phyloP scores from a whole-genome alignment of 257 asterid genomes.

The Solanum okadae region DNA sequence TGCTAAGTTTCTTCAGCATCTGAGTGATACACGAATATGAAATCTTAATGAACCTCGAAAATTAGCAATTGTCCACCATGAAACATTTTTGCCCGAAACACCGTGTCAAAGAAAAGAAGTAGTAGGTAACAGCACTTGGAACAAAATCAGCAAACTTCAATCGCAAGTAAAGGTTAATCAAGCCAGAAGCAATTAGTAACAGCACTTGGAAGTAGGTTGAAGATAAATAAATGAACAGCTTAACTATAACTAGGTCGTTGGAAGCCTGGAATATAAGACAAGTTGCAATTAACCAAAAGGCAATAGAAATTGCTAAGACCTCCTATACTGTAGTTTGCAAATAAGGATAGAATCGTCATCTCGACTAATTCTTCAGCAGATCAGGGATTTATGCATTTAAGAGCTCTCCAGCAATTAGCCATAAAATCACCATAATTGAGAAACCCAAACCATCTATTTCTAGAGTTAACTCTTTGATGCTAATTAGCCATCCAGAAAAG shows the following conservation, averaged over 20 bases:
- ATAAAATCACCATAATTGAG: not conserved
- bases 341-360: not conserved
- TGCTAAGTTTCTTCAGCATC: constrained; percentile 82
- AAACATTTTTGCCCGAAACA: not conserved
- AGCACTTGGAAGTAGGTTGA: not conserved
- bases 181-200: not conserved
- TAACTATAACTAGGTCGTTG: not conserved
- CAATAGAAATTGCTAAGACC: not conserved
- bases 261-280: not conserved
- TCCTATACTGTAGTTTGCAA: not conserved
- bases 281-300: not conserved
- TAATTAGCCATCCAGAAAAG: not conserved
- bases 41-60: not conserved
- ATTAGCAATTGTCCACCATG: not conserved
- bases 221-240: not conserved
- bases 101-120: not conserved
- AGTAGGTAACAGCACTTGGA: not conserved
- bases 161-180: not conserved
- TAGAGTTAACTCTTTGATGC: not conserved
- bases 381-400: not conserved
- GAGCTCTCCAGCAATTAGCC: not conserved
- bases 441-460: not conserved
- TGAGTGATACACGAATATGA: constrained; percentile 12
- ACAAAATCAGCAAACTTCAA: not conserved
- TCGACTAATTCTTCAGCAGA: not conserved